phyloP scores from a whole-genome alignment of 2,329 filamentous ascomycete species.

The Hymenoscyphus albidus region DNA sequence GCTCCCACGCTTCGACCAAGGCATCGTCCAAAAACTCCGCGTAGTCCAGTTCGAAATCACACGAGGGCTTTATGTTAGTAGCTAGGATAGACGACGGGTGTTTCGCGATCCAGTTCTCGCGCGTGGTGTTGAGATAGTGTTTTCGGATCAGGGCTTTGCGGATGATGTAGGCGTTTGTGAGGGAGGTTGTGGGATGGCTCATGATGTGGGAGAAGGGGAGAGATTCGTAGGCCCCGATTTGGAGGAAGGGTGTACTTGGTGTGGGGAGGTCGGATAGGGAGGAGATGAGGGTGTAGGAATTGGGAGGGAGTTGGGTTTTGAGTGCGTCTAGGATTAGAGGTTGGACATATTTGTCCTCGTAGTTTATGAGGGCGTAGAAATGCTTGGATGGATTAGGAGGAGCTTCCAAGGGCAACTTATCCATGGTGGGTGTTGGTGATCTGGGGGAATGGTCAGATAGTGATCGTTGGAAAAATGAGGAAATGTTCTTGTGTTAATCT shows the following conservation, averaged over 20 bases:
- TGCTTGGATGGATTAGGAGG: constrained; percentile 32
- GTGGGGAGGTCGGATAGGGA: constrained; percentile 37
- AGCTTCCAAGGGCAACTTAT: constrained; percentile 24
- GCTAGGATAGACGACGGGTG: constrained; percentile 67
- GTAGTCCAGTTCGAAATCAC: constrained; percentile 92
- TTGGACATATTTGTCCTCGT: constrained; percentile 86
- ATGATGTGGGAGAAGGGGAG: constrained; percentile 79
- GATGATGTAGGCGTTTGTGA: constrained; percentile 90
- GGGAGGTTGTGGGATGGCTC: constrained; percentile 53
- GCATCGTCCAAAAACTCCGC: constrained; percentile 96
- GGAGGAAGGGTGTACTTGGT: constrained; percentile 44
- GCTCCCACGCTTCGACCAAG: constrained; percentile 81
- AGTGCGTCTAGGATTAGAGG: constrained; percentile 77
- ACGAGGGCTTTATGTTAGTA: constrained; percentile 69
- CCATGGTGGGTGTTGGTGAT: constrained; percentile 14
- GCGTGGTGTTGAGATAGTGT: constrained; percentile 82
- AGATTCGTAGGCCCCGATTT: constrained; percentile 82
- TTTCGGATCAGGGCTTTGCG: constrained; percentile 95
- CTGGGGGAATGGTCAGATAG: constrained; percentile 27
- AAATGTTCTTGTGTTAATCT: constrained; percentile 30
- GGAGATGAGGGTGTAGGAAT: constrained; percentile 53
- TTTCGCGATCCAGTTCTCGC: constrained; percentile 83
- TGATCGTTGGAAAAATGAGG: constrained; percentile 7
- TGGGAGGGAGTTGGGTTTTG: constrained; percentile 52
- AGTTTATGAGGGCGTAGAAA: constrained; percentile 72